phyloP scores from a whole-genome alignment of 139 green algal genomes.

The Chlorokybus atmophyticus region DNA sequence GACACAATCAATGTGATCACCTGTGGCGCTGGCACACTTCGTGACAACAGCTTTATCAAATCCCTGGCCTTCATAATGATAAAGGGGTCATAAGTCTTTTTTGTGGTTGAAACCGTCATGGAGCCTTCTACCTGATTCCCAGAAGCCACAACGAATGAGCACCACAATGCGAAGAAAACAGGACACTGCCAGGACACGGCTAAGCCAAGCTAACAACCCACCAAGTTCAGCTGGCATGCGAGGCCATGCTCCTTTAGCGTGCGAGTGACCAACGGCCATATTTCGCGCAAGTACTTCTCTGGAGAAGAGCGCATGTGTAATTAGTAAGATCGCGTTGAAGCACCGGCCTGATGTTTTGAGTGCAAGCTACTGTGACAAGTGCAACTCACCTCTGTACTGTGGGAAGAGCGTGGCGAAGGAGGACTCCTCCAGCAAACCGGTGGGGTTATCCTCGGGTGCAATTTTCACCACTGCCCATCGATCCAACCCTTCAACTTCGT shows the following conservation, averaged over 20 bases:
- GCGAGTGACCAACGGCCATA: conserved; percentile 81
- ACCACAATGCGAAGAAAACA: too few relatives aligned
- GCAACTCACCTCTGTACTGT: conserved; percentile 83
- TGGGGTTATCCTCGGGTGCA: conserved; percentile 58
- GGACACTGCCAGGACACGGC: too few relatives aligned
- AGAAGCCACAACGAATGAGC: background rate
- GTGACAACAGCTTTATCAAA: conserved; percentile 94
- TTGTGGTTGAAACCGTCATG: conserved; percentile 95
- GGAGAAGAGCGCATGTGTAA: background rate
- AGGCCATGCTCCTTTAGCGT: conserved; percentile 71
- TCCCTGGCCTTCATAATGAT: conserved; percentile 96
- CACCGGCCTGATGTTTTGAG: too few relatives aligned
- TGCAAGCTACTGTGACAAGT: too few relatives aligned
- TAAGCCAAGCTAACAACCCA: conserved; percentile 26
- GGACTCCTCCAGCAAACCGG: conserved; percentile 84
- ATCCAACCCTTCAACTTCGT: conserved; percentile 88
- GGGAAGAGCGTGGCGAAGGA: conserved; percentile 95
- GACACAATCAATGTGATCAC: conserved; percentile 10
- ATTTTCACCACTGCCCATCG: conserved; percentile 61
- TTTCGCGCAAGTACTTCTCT: conserved; percentile 93
- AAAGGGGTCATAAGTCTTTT: conserved; percentile 96
- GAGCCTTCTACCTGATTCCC: conserved; percentile 62
- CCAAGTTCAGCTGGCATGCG: conserved; percentile 89
- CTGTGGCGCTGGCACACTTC: conserved; percentile 81
- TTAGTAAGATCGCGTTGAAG: background rate